Percentiles rank a stretch among this genome's conserved stretches.
Evolutionary conservation across 1,139 yeast species (phyloP).

Genomic region (Kodamaea anthophila): DNA sequence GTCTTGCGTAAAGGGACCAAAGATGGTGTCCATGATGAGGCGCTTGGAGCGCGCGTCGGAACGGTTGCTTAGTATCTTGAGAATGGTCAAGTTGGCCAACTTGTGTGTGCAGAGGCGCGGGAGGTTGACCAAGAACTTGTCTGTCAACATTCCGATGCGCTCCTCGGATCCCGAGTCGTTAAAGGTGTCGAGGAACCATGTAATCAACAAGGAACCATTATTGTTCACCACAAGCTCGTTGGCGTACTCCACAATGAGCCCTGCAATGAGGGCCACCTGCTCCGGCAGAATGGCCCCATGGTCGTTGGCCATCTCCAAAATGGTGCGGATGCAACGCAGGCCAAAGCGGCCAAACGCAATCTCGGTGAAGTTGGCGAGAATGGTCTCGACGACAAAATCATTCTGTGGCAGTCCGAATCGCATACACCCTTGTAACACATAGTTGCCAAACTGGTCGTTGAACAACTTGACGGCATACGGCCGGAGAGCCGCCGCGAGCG

Average conservation of each 20-base stretch:
- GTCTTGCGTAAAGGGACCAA: conserved; percentile 41
- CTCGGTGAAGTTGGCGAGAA: conserved; percentile 71
- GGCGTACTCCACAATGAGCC: conserved; percentile 72
- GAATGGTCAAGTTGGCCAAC: conserved; percentile 75
- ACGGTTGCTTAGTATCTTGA: conserved; percentile 71
- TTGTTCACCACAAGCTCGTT: conserved; percentile 76
- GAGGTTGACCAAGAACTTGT: conserved; percentile 56
- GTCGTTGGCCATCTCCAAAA: conserved; percentile 61
- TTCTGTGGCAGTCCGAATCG: conserved; percentile 86
- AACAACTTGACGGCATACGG: conserved; percentile 84
- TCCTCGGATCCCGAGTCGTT: conserved; percentile 44
- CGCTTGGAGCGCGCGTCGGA: conserved; percentile 60
- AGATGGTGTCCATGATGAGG: conserved; percentile 55
- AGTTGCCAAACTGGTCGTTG: conserved; percentile 94
- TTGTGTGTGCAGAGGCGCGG: conserved; percentile 73
- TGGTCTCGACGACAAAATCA: conserved; percentile 82
- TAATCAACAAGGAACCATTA: conserved; percentile 83
- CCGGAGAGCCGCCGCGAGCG: conserved; percentile 64
- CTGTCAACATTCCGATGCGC: conserved; percentile 31
- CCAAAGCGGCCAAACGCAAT: conserved; percentile 91
- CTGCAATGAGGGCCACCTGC: conserved; percentile 71
- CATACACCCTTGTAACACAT: conserved; percentile 89
- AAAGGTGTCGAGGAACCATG: conserved; percentile 94
- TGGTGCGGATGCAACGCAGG: conserved; percentile 90
- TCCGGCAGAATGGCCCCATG: conserved; percentile 48